Conservation (phyloP, 192 early-diverging fungal genomes). For the Chytriomyces sp. region DNA sequence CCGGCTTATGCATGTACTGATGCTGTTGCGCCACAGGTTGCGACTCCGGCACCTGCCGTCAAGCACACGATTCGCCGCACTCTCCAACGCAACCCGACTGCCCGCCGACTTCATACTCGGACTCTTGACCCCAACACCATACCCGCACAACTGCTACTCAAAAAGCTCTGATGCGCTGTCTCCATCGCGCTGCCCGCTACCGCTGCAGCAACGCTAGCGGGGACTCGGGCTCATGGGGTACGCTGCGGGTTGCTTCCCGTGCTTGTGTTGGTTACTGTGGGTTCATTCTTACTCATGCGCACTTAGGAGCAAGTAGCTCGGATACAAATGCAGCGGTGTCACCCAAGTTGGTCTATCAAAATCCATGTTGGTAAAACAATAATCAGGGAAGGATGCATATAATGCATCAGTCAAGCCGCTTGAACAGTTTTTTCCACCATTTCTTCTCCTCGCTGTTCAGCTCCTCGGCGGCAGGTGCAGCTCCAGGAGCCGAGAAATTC, state of each 20-base stretch:
- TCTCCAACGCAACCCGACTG: conserved; percentile 6
- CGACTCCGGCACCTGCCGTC: no score
- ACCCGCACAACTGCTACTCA: not conserved
- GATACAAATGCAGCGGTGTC: not conserved
- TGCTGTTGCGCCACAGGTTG: not conserved
- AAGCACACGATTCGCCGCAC: not conserved
- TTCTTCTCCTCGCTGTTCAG: not conserved
- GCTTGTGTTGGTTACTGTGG: conserved; percentile 17
- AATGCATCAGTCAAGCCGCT: not conserved
- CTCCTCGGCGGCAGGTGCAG: no score
- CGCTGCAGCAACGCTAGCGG: not conserved
- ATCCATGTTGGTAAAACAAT: not conserved
- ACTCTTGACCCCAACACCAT: not conserved
- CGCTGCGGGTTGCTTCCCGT: not conserved
- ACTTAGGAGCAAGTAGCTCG: not conserved
- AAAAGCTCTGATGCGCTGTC: conserved; percentile 5
- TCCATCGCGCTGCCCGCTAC: not conserved
- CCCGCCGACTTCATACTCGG: not conserved
- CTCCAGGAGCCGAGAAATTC: no score
- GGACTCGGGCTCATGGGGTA: not conserved
- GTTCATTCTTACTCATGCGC: conserved; percentile 37
- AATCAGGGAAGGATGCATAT: no score
- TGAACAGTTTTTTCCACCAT: not conserved
- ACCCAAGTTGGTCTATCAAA: not conserved
- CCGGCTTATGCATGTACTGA: not conserved